Conservation (phyloP, 1,139 yeast genomes). For the Yamadazyma trypodendri region DNA sequence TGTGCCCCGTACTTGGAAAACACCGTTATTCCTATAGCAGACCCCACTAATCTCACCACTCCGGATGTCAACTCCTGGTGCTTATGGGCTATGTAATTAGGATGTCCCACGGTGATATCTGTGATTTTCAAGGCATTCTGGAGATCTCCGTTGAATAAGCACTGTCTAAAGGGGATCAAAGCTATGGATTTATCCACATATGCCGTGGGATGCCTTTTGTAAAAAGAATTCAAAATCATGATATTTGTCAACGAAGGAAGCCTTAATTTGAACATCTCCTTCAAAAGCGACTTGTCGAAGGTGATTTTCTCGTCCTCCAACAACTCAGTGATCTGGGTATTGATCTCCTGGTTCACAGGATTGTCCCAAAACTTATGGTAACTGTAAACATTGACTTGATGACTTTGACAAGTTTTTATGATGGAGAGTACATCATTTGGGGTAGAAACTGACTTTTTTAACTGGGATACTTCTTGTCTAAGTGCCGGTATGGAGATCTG, state of each 20-base stretch:
- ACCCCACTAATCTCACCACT: slow-evolving; percentile 26
- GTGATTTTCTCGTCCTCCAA: slow-evolving; percentile 20
- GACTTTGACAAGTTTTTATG: slow-evolving; percentile 22
- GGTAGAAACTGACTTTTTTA: background rate
- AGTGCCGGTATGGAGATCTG: background rate
- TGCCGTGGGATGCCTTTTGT: slow-evolving; percentile 32
- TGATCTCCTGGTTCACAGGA: slow-evolving; percentile 18
- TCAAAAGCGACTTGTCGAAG: slow-evolving; percentile 26
- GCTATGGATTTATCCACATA: slow-evolving; percentile 41
- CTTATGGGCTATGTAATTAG: slow-evolving; percentile 42
- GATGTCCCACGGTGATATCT: slow-evolving; percentile 62
- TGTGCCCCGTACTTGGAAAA: slow-evolving; percentile 41
- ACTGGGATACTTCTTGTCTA: background rate
- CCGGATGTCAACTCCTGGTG: slow-evolving; percentile 30
- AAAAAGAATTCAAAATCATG: slow-evolving; percentile 32
- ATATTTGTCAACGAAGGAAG: slow-evolving; percentile 32
- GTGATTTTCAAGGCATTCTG: slow-evolving; percentile 56
- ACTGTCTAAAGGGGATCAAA: slow-evolving; percentile 60
- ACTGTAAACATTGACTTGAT: slow-evolving; percentile 18
- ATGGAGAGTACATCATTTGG: slow-evolving; percentile 17
- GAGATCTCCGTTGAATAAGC: slow-evolving; percentile 60
- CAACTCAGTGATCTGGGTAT: slow-evolving; percentile 20
- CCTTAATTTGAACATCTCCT: slow-evolving; percentile 31
- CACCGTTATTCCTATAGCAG: slow-evolving; percentile 35
- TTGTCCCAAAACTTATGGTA: slow-evolving; percentile 25